Percentiles rank a stretch among this genome's conserved stretches.
phyloP scores from a whole-genome alignment of 1,284 basidiomycete genomes.

The Cystobasidium slooffiae region DNA sequence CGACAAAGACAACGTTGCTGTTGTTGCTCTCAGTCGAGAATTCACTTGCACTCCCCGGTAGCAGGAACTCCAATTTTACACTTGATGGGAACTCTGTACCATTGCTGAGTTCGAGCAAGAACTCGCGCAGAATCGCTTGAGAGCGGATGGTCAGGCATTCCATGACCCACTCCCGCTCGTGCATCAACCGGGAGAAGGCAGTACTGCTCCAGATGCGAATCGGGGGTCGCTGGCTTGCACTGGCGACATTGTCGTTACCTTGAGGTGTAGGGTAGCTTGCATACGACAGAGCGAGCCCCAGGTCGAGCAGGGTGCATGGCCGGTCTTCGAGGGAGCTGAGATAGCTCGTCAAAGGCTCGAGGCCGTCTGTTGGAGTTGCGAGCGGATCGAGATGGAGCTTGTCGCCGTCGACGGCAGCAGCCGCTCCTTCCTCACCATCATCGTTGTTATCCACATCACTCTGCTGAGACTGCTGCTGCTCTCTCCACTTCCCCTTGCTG shows the following conservation, averaged over 20 bases:
- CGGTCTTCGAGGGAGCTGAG: constrained; percentile 10
- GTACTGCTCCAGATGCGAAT: constrained; percentile 21
- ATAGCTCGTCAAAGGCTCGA: constrained; percentile 13
- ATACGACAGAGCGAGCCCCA: constrained; percentile 16
- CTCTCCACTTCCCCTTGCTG: constrained; percentile 5
- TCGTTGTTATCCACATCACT: not conserved
- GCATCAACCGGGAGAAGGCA: constrained; percentile 7
- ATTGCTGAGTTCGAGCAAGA: constrained; percentile 1
- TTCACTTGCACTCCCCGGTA: not conserved
- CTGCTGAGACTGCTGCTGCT: not conserved
- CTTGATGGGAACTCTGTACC: not conserved
- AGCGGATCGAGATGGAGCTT: not conserved
- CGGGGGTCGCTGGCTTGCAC: constrained; percentile 6
- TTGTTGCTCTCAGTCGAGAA: not conserved
- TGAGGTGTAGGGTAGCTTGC: constrained; percentile 19
- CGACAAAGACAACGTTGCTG: constrained; percentile 11
- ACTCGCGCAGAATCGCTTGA: constrained; percentile 25
- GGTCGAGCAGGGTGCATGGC: constrained; percentile 22
- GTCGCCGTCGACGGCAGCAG: not conserved
- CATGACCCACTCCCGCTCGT: constrained; percentile 7
- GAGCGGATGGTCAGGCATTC: constrained; percentile 10
- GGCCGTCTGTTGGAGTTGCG: constrained; percentile 1
- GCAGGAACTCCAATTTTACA: constrained; percentile 18
- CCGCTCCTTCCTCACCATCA: not conserved
- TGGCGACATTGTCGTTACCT: not conserved